phyloP scores from a whole-genome alignment of 768 basidiomycete genomes.

The Lactifluus echinatus region DNA sequence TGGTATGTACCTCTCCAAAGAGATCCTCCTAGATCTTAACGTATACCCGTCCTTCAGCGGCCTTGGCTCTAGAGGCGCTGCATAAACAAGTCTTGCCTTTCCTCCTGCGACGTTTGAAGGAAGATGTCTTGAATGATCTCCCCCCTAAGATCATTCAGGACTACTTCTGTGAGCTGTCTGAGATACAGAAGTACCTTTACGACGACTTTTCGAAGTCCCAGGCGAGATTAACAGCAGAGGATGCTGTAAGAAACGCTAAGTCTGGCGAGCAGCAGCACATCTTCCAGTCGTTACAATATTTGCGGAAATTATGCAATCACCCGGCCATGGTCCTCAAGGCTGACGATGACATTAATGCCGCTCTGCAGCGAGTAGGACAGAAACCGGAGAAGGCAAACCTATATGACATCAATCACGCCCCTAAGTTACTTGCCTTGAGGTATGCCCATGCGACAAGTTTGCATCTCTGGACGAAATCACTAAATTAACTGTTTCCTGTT shows the following conservation, averaged over 20 bases:
- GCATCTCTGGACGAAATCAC: background rate
- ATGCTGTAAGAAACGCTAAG: constrained; percentile 44
- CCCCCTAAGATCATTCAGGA: constrained; percentile 99
- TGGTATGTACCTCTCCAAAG: constrained; percentile 43
- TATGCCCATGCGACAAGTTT: constrained; percentile 31
- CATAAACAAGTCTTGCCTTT: constrained; percentile 99
- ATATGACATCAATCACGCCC: constrained; percentile 83
- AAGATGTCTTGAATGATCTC: constrained; percentile 90
- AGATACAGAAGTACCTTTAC: constrained; percentile 87
- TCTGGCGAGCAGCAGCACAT: constrained; percentile 68
- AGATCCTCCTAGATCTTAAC: background rate
- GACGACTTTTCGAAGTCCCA: constrained; percentile 86
- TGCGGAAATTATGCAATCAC: constrained; percentile 97
- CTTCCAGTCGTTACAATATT: constrained; percentile 94
- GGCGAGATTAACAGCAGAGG: constrained; percentile 54
- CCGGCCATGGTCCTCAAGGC: constrained; percentile 84
- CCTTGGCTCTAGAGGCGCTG: constrained; percentile 86
- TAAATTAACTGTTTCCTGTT: constrained; percentile 1
- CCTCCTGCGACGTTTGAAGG: constrained; percentile 90
- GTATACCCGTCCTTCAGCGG: constrained; percentile 45
- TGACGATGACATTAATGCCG: constrained; percentile 45
- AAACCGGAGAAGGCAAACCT: constrained; percentile 37
- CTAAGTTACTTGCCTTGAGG: constrained; percentile 88
- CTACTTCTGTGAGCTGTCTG: constrained; percentile 96
- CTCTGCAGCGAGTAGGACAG: constrained; percentile 47